Evolutionary conservation across 371 early-diverging fungal species (phyloP).

Genomic region (Entomophthora muscae): DNA sequence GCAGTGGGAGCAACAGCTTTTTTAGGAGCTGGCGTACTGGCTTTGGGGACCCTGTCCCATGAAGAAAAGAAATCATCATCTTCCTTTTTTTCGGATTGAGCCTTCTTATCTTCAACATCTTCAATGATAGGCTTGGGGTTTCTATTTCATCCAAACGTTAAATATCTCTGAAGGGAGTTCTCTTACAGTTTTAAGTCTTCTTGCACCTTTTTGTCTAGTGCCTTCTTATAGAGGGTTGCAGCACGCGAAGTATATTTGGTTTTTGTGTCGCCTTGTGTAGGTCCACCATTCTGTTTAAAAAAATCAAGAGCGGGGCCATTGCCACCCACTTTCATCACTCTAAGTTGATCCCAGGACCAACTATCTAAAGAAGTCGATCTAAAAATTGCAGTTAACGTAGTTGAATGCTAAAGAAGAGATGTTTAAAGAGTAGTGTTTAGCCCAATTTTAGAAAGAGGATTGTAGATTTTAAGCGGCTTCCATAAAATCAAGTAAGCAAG

Average conservation of each 20-base stretch:
- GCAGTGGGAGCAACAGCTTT: not conserved
- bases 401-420: not conserved
- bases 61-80: slow-evolving; percentile 8
- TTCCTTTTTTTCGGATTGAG: not conserved
- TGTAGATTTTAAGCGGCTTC: not conserved
- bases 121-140: not conserved
- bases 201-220: slow-evolving; percentile 95
- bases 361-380: slow-evolving; percentile 72
- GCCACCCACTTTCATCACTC: slow-evolving; percentile 72
- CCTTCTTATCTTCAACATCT: not conserved
- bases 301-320: not conserved
- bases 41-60: not conserved
- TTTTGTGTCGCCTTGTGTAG: slow-evolving; percentile 35
- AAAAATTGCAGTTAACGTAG: not conserved
- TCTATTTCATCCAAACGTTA: too few species aligned
- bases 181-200: slow-evolving; percentile 31
- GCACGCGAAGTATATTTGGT: slow-evolving; percentile 96
- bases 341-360: slow-evolving; percentile 89
- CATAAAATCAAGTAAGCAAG: not conserved
- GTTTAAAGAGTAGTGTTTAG: not conserved
- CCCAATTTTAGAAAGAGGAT: not conserved
- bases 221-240: slow-evolving; percentile 91
- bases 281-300: slow-evolving; percentile 4
- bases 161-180: too few species aligned
- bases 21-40: not conserved